A percentile compares a stretch with the other conserved stretches of the same genome.
phyloP scores from a whole-genome alignment of 2,329 filamentous ascomycete genomes.

The Balansia obtecta region DNA sequence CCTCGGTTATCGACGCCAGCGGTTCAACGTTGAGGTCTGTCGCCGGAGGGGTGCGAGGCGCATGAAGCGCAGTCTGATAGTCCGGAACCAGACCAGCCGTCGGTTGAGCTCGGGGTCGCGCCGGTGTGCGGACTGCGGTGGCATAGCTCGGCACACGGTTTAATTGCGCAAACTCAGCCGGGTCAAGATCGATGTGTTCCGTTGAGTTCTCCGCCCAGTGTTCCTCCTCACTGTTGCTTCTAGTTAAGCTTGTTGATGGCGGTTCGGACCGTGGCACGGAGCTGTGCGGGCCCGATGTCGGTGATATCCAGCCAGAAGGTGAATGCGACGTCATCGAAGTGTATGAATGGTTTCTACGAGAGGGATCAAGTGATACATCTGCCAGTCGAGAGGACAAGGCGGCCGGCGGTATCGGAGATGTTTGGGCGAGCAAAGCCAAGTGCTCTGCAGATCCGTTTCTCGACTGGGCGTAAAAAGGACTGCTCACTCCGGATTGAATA shows the following conservation, averaged over 20 bases:
- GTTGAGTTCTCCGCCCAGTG: conserved; percentile 41
- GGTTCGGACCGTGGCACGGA: conserved; percentile 27
- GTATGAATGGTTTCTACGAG: conserved; percentile 33
- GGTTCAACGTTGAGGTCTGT: conserved; percentile 17
- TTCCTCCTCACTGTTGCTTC: conserved; percentile 40
- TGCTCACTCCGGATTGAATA: conserved; percentile 61
- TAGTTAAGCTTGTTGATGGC: conserved; percentile 35
- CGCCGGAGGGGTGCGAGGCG: conserved; percentile 34
- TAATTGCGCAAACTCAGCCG: conserved; percentile 50
- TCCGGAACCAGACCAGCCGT: conserved; percentile 46
- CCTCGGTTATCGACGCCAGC: conserved; percentile 21
- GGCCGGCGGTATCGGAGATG: conserved; percentile 29
- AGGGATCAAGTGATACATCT: conserved; percentile 45
- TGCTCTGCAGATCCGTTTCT: conserved; percentile 74
- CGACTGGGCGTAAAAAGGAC: conserved; percentile 61
- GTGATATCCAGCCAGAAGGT: conserved; percentile 30
- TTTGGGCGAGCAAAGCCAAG: conserved; percentile 38
- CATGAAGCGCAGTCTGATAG: conserved; percentile 49
- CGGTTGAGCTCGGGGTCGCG: conserved; percentile 37
- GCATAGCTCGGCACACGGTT: conserved; percentile 68
- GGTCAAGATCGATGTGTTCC: conserved; percentile 43
- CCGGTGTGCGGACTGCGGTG: conserved; percentile 57
- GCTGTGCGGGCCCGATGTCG: conserved; percentile 26
- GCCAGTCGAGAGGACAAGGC: conserved; percentile 56
- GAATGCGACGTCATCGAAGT: conserved; percentile 30